A percentile compares a stretch with the other conserved stretches of the same genome.
Evolutionary conservation across 345 rosid genomes (phyloP).

Genomic region (Camelina hispida): DNA sequence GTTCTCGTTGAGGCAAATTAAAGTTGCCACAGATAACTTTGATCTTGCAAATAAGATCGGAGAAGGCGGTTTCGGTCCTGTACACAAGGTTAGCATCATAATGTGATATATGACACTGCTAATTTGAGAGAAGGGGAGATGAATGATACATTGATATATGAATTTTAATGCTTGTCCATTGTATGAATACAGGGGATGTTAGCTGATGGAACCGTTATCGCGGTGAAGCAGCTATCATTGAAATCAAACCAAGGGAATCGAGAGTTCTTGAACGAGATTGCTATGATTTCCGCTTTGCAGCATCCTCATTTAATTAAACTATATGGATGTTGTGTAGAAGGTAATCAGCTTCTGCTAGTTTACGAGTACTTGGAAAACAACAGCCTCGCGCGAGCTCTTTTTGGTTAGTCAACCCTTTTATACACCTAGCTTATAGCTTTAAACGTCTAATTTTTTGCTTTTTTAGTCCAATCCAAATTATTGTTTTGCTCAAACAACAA

Average conservation of each 20-base stretch:
- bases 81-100: conserved; percentile 56
- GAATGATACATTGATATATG: not conserved
- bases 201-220: conserved; percentile 58
- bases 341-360: conserved; percentile 56
- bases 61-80: conserved; percentile 81
- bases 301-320: conserved; percentile 65
- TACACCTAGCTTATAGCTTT: not conserved
- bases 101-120: not conserved
- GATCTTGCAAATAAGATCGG: conserved; percentile 59
- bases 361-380: conserved; percentile 68
- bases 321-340: conserved; percentile 62
- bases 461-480: no score
- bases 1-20: conserved; percentile 58
- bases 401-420: conserved; percentile 39
- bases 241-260: conserved; percentile 67
- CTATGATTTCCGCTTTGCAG: conserved; percentile 63
- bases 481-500: not conserved
- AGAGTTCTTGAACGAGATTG: conserved; percentile 64
- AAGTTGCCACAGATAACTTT: conserved; percentile 60
- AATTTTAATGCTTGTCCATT: not conserved
- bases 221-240: conserved; percentile 60
- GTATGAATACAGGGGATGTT: conserved; percentile 50
- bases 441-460: not conserved
- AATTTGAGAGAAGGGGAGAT: conserved; percentile 2
- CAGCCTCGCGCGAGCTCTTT: conserved; percentile 58